Evolutionary conservation across 495 filamentous ascomycete species (phyloP), one percentile per base, ranked within the genome.

Genomic region (Bombardia bombarda): DNA sequence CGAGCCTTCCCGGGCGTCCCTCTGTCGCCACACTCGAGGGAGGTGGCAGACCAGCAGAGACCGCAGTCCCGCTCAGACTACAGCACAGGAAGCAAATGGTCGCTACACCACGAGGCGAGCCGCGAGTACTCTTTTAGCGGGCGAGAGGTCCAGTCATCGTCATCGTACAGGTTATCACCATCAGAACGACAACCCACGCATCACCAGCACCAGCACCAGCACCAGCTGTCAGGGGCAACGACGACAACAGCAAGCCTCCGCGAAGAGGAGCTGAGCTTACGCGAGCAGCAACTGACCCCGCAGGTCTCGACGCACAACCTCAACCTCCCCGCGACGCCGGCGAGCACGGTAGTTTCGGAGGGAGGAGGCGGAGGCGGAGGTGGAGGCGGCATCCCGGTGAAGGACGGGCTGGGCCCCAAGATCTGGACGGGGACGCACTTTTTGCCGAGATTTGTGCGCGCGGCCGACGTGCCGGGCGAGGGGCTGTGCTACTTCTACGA

Each of bases 401-500:
- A 78, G 50, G 74, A 78, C 52, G 70, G 69, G 2, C 57, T 78
- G 28, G 74, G 74, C 6, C 74, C 74, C 19, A 78, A 76, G 61
- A 78, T 78, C 38, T 79, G 75, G 75, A 77, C 73, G 4, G 76
- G 74, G 22, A 75, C 71, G 13, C 73, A 78, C 28, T 79, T 77
- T 41, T 56, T 79, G 25, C 76, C 76, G 32, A 67, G 75, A n/a
- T 78, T 78, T 45, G 70, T 78, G 31, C 59, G 67, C 44, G 68
- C 72, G 25, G 70, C 67, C 16, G 77, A 82, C 44, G 70, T 90
- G 5, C 80, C 83, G 0, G 86, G 85, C 10, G 84, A 94, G 58
- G 87, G 87, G 1, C 54, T 83, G 40, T 92, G 84, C 61, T 93
- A 88, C 56, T 77, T 93, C 42, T 94, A 92, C 58, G 86, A 92